These are phyloP conservation scores for Neurospora cerealis DNA, from an alignment of 495 filamentous ascomycete species.

Conservation along the genomic window DNA sequence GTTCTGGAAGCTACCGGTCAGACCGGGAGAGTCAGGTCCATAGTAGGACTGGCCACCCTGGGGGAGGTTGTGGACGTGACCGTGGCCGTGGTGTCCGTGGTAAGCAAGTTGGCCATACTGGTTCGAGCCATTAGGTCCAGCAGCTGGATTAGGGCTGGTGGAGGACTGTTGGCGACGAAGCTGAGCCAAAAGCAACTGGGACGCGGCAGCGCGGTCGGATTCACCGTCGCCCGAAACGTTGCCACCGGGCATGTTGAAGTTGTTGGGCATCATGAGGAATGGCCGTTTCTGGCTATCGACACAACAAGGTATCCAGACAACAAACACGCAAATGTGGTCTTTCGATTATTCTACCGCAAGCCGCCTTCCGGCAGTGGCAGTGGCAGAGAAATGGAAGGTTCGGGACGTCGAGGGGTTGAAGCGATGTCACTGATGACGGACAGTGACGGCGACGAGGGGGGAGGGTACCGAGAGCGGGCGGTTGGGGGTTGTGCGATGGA, in stretches of 20 bases:
- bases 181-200: slow-evolving; percentile 28
- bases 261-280: slow-evolving; percentile 31
- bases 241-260: slow-evolving; percentile 28
- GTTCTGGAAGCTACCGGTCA: slow-evolving; percentile 11
- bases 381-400: not conserved
- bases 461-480: not conserved
- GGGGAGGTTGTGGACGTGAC: slow-evolving; percentile 12
- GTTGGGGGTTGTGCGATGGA: not conserved
- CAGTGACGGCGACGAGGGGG: not conserved
- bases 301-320: not conserved
- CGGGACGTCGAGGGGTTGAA: not conserved
- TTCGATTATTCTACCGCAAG: not conserved
- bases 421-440: not conserved
- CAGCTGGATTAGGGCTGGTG: slow-evolving; percentile 17
- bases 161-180: slow-evolving; percentile 23
- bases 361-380: not conserved
- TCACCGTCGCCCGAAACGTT: slow-evolving; percentile 17
- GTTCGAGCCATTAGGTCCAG: slow-evolving; percentile 7
- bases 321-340: not conserved
- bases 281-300: not conserved
- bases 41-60: slow-evolving; percentile 30
- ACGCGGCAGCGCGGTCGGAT: slow-evolving; percentile 7
- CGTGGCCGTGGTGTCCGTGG: slow-evolving; percentile 15
- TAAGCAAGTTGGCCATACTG: slow-evolving; percentile 20
- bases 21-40: slow-evolving; percentile 23